Base-by-base conservation (phyloP, 176 grass and related monocot genomes). In the Musa itinerans region DNA sequence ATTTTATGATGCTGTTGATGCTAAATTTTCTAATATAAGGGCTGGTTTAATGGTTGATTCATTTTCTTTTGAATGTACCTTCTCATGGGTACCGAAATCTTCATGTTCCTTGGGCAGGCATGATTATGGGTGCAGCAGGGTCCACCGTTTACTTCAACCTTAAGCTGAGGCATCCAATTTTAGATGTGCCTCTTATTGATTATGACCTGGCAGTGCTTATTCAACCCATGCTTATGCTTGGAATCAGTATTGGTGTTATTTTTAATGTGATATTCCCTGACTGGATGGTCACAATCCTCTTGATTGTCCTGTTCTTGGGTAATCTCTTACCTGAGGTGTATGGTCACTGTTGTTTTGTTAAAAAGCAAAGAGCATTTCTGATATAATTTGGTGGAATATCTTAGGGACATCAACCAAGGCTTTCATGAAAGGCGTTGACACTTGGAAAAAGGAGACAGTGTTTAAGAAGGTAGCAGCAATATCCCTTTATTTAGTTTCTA, bases 61-160 rank as follows among this genome's bases (percentile, higher is more conserved):
- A 11, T 66, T 12, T 23, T 68, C 13, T 68, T 5, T 34, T 68
- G 14, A 34, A 68, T 50, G 67, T 11, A 49, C 15, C 50, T 13
- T 50, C n/a, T n/a, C 7, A n/a, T 58, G 50, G 16, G 49, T 24
- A 72, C n/a, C 68, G 52, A 69, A 23, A 62, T 71, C 65, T 19
- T 62, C 11, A 57, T 22, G 52, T 74, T 3, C 68, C 76, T 82
- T 55, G 22, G 49, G 7, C 83, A 85, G 90, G 94, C 84, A 90
- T 90, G 93, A 88, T 96, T 76, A 97, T 88, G 75, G 88, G 94
- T 4, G 82, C 84, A 8, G 82, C 90, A 15, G 80, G 68, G 14
- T 91, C 90, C 6, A 87, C 94, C 0, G 94, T 98, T 1, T 91
- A 89, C 76, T 97, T 83, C 78, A 97, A 97, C n/a, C 79, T 97